Evolutionary conservation across 1,284 basidiomycete species (phyloP), one percentile per base, ranked within the genome.

Genomic region (Leccinum griseonigrum): DNA sequence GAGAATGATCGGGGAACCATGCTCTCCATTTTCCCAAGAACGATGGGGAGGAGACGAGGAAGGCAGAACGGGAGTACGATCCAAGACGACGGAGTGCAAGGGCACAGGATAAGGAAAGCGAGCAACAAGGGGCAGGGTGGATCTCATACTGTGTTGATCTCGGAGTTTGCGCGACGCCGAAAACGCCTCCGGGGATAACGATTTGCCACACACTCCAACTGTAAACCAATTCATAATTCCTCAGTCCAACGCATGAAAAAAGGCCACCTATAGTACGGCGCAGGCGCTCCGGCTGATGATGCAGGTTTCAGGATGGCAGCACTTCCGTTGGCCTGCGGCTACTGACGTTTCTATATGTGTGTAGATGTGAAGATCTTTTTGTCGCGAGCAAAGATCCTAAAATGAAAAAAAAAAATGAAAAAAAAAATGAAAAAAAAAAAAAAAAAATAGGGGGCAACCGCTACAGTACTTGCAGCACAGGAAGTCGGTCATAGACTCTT

Each of bases 31-130:
- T 95, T 75, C 84, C 88, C 18, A 92, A 93, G 73, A 91, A 89
- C 61, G 85, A 90, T 64, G 79, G 81, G 34, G 89, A 92, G 68
- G 88, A 95, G 75, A 85, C 83, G 16, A 75, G 79, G 61, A 89
- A 95, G 72, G 94, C 94, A 0, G 92, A 95, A 74, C 81, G 92
- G 55, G 93, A 96, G 67, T 96, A 95, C 70, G 91, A 93, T 71
- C 91, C 91, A 0, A 76, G 91, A 64, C 81, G 83, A 60, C 76
- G 90, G 57, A 81, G 85, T 54, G 89, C 88, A 18, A 78, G 83
- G 52, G 91, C 91, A 28, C 83, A 79, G 68, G 87, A 91, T 69
- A 90, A 63, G 77, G 85, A 67, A 90, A 85, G 67, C 78, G 78
- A 50, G 71, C 74, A 60, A 79, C 65, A 10, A 69, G 57, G 40